Conservation (phyloP, 2,329 filamentous ascomycete species). For the Sarocladiaceae sp. region DNA sequence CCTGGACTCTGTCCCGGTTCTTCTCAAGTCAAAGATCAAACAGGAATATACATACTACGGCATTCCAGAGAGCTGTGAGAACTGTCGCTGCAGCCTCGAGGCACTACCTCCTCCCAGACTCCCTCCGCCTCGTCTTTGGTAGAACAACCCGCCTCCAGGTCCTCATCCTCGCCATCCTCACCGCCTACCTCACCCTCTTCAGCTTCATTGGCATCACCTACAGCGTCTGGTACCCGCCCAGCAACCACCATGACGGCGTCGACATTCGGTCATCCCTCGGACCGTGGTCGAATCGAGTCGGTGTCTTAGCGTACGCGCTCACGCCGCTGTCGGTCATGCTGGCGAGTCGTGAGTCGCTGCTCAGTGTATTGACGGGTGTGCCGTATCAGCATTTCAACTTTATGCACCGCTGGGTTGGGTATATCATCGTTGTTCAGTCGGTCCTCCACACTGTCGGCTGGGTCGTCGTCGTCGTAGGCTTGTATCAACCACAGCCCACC, state of each 20-base stretch:
- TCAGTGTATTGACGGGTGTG: constrained; percentile 64
- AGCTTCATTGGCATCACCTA: constrained; percentile 65
- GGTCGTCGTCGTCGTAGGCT: constrained; percentile 56
- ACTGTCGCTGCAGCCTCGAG: constrained; percentile 31
- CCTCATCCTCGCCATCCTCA: constrained; percentile 49
- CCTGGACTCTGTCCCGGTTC: constrained; percentile 29
- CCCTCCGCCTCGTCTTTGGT: constrained; percentile 53
- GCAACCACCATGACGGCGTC: constrained; percentile 47
- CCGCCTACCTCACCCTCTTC: constrained; percentile 60
- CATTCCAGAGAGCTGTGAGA: not conserved
- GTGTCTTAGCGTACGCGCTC: constrained; percentile 65
- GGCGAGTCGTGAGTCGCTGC: constrained; percentile 61
- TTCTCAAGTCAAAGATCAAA: not conserved
- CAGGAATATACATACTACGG: no score
- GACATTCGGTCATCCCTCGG: constrained; percentile 62
- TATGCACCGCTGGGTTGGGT: constrained; percentile 69
- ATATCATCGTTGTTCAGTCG: constrained; percentile 64
- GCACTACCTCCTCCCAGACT: constrained; percentile 55
- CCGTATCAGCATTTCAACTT: constrained; percentile 76
- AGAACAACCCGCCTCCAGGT: constrained; percentile 64
- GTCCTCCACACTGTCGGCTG: constrained; percentile 65
- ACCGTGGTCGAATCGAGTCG: constrained; percentile 62
- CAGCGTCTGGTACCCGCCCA: constrained; percentile 62
- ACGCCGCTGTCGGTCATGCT: constrained; percentile 65
- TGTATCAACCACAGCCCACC: constrained; percentile 67